Evolutionary conservation across 2,329 filamentous ascomycete genomes (phyloP), one percentile per base, ranked within the genome.

Genomic region (Ilyonectria destructans): DNA sequence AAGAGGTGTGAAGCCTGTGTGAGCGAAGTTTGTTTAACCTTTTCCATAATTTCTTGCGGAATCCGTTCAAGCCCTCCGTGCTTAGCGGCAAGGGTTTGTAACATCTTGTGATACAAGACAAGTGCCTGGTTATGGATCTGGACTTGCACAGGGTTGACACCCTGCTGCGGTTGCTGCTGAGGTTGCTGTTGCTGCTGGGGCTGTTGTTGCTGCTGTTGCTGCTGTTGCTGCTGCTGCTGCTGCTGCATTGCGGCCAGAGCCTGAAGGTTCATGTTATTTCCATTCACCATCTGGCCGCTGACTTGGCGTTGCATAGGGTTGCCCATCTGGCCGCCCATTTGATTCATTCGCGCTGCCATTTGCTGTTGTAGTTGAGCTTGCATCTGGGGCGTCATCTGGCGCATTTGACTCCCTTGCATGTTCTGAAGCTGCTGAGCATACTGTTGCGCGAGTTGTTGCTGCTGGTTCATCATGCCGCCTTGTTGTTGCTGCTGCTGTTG

Each of bases 11-110:
- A 80, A 1, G 86, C 86, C 65, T 81, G 82, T 0, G 67, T 43
- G 4, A 80, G 49, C 31, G 86, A 88, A 1, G 73, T 71, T 19
- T 79, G 74, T 75, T 85, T 87, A 31, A 88, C 83, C 35, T 80
- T 82, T 0, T 85, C 82, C 31, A 85, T 64, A 1, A 81, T 59
- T 0, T 89, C 86, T 0, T 73, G 78, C 0, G 88, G 87, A 4
- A 89, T 84, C 33, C 83, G 82, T 23, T 84, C 82, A 1, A 72
- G 63, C 0, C 82, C 81, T 12, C 85, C 85, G 62, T 79, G 85
- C 19, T 82, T 82, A 2, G 73, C 72, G 0, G 78, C 76, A 5
- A 77, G 72, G 5, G 64, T 60, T 12, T 68, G 71, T 9, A 89
- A 69, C 60, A 84, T 77, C 58, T 80, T 80, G 9, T 77, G 67